Percentiles rank a stretch among this genome's conserved stretches.
Evolutionary conservation across 305 asterid species (phyloP).

Genomic region (Solanum aculeatissimum): DNA sequence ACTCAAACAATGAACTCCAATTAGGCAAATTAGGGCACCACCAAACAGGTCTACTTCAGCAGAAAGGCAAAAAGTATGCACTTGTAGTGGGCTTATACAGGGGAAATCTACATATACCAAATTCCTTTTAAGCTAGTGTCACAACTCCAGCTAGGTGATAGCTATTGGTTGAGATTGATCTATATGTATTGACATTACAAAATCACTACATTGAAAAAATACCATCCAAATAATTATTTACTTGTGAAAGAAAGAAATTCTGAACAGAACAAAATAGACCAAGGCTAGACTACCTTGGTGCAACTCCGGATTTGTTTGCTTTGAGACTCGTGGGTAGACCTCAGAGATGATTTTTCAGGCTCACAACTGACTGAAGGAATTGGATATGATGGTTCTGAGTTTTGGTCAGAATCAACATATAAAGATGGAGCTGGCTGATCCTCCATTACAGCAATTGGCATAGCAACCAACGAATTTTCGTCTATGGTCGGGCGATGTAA

Average conservation of each 20-base stretch:
- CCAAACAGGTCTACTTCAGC: neutral
- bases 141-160: neutral
- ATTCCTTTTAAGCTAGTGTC: neutral
- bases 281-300: slow-evolving; percentile 48
- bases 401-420: slow-evolving; percentile 49
- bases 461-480: slow-evolving; percentile 28
- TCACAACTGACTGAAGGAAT: slow-evolving; percentile 65
- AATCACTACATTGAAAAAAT: neutral
- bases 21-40: neutral
- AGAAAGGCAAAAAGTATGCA: neutral
- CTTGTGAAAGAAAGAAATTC: neutral
- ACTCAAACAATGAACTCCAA: neutral
- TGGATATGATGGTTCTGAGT: slow-evolving; percentile 45
- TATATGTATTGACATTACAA: neutral
- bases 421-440: slow-evolving; percentile 28
- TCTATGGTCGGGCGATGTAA: slow-evolving; percentile 42
- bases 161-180: neutral
- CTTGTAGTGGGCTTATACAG: neutral
- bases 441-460: slow-evolving; percentile 8
- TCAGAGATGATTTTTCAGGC: slow-evolving; percentile 67
- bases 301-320: slow-evolving; percentile 73
- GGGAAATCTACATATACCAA: neutral
- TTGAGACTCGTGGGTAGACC: slow-evolving; percentile 61
- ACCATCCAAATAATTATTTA: neutral
- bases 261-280: neutral